These are phyloP conservation scores for Alternaria gaisen DNA, from an alignment of 2,329 filamentous ascomycete species.

Conservation along the genomic window DNA sequence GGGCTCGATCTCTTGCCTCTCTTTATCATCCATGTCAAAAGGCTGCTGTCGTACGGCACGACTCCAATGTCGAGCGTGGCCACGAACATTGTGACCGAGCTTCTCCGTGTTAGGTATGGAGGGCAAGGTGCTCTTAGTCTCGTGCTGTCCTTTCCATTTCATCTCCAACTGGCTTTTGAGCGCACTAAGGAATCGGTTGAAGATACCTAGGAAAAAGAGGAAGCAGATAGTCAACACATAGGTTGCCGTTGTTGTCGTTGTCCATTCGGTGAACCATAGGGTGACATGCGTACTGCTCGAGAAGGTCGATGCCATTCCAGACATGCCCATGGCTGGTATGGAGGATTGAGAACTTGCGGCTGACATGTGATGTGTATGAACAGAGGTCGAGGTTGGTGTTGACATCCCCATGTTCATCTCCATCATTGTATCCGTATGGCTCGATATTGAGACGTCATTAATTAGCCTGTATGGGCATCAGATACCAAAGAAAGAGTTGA, in stretches of 20 bases:
- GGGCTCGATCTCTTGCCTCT: conserved; percentile 28
- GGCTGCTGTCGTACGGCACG: conserved; percentile 11
- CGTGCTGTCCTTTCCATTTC: conserved; percentile 22
- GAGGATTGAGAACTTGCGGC: neutral
- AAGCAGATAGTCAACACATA: conserved; percentile 40
- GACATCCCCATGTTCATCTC: conserved; percentile 12
- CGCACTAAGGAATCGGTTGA: conserved; percentile 44
- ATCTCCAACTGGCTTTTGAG: conserved; percentile 37
- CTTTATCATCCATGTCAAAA: conserved; percentile 20
- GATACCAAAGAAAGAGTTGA: neutral
- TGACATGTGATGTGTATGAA: neutral
- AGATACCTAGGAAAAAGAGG: conserved; percentile 37
- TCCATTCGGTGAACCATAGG: conserved; percentile 42
- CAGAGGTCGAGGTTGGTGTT: neutral
- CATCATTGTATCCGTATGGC: neutral
- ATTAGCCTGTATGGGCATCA: neutral
- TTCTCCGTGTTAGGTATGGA: conserved; percentile 3
- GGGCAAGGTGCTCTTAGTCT: neutral
- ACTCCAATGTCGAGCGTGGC: conserved; percentile 28
- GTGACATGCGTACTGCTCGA: conserved; percentile 39
- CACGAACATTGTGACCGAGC: neutral
- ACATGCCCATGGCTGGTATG: conserved; percentile 18
- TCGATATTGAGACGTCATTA: neutral
- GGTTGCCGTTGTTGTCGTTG: conserved; percentile 32
- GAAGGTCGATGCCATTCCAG: conserved; percentile 41